These are phyloP conservation scores for Teratosphaeria pseudoeucalypti DNA, from an alignment of 2,329 filamentous ascomycete species.

Conservation along the genomic window DNA sequence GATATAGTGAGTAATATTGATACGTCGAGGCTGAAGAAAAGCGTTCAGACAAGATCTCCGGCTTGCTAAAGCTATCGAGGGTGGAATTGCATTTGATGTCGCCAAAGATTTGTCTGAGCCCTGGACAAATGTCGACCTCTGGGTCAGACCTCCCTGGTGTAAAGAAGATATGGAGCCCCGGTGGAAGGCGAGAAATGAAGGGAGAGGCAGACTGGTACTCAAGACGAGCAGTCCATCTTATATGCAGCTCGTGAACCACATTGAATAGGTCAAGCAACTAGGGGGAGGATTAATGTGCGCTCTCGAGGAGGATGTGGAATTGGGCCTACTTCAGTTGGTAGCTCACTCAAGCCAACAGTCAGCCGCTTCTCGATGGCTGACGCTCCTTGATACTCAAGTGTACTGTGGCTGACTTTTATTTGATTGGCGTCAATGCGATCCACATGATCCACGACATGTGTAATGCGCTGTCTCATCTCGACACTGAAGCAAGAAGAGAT, in stretches of 20 bases:
- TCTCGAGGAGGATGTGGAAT: neutral
- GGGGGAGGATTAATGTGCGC: neutral
- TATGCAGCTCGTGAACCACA: slow-evolving; percentile 59
- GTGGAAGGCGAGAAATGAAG: slow-evolving; percentile 62
- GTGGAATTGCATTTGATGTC: slow-evolving; percentile 45
- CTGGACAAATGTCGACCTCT: slow-evolving; percentile 42
- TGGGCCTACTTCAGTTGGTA: slow-evolving; percentile 52
- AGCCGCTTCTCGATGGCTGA: slow-evolving; percentile 70
- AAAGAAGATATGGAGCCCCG: slow-evolving; percentile 74
- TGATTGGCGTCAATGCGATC: slow-evolving; percentile 54
- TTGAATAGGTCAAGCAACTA: slow-evolving; percentile 53
- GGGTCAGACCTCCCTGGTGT: slow-evolving; percentile 43
- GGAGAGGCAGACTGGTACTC: slow-evolving; percentile 54
- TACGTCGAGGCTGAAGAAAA: slow-evolving; percentile 53
- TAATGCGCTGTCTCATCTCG: slow-evolving; percentile 66
- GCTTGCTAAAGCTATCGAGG: slow-evolving; percentile 22
- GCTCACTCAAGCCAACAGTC: slow-evolving; percentile 62
- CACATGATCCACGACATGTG: slow-evolving; percentile 50
- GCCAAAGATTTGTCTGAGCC: slow-evolving; percentile 50
- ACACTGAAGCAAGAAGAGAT: neutral
- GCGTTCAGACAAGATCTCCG: slow-evolving; percentile 46
- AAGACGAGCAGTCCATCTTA: slow-evolving; percentile 62
- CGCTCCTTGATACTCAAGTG: slow-evolving; percentile 46
- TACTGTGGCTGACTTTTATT: slow-evolving; percentile 46
- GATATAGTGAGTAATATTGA: slow-evolving; percentile 54